Conservation (phyloP, 495 filamentous ascomycete genomes). For the Penicillium flavigenum region DNA sequence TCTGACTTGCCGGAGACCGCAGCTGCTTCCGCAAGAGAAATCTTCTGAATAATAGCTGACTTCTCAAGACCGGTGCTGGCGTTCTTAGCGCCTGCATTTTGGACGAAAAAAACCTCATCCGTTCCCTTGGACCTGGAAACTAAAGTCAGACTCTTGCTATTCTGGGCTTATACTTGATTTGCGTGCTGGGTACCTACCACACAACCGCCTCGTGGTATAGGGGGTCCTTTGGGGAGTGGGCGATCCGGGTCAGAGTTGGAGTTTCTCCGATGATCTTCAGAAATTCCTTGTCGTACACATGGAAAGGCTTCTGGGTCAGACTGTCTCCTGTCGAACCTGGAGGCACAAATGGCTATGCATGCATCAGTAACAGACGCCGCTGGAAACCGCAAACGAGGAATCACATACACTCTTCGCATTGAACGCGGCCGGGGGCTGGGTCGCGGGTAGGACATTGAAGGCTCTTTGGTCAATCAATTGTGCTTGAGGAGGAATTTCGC, state of each 20-base stretch:
- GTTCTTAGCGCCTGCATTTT: slow-evolving; percentile 47
- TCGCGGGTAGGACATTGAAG: slow-evolving; percentile 25
- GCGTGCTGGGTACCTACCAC: slow-evolving; percentile 36
- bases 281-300: slow-evolving; percentile 26
- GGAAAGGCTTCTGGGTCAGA: slow-evolving; percentile 29
- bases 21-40: slow-evolving; percentile 41
- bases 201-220: slow-evolving; percentile 53
- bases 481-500: slow-evolving; percentile 20
- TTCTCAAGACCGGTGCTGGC: slow-evolving; percentile 51
- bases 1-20: slow-evolving; percentile 39
- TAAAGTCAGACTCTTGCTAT: not conserved
- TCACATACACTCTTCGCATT: slow-evolving; percentile 21
- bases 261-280: slow-evolving; percentile 19
- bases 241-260: slow-evolving; percentile 25
- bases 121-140: slow-evolving; percentile 36
- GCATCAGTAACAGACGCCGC: not conserved
- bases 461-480: slow-evolving; percentile 20
- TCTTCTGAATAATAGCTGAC: slow-evolving; percentile 51
- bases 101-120: slow-evolving; percentile 54
- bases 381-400: not conserved
- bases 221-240: slow-evolving; percentile 33
- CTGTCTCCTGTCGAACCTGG: slow-evolving; percentile 25
- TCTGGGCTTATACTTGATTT: not conserved
- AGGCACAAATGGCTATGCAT: slow-evolving; percentile 21
- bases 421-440: slow-evolving; percentile 18